Percentiles rank a stretch among this genome's conserved stretches.
Conservation (phyloP, 106 monocot genomes). For the Apostasia shenzhenica region DNA sequence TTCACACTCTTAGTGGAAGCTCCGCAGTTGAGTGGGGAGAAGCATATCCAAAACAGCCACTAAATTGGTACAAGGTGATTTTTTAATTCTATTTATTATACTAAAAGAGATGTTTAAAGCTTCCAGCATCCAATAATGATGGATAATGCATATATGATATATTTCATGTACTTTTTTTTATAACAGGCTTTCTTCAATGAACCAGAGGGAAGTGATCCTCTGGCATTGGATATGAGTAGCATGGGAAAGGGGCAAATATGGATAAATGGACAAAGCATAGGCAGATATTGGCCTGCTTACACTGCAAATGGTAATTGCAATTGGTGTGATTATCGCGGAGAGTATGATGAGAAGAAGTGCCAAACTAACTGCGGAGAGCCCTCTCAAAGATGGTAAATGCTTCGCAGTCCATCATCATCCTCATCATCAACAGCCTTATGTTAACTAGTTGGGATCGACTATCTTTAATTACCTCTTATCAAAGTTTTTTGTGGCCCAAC, state of each 20-base stretch:
- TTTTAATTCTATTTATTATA: background rate
- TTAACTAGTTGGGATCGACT: background rate
- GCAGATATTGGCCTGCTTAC: constrained; percentile 90
- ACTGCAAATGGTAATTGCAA: constrained; percentile 60
- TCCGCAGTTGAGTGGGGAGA: constrained; percentile 86
- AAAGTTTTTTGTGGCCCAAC: no score
- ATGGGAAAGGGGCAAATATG: constrained; percentile 98
- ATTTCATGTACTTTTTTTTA: background rate
- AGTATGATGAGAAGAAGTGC: constrained; percentile 75
- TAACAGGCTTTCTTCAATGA: constrained; percentile 72
- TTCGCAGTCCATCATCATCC: no score
- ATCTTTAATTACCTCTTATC: background rate
- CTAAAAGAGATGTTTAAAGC: background rate
- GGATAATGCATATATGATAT: background rate
- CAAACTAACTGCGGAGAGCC: constrained; percentile 74
- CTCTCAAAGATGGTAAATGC: constrained; percentile 78
- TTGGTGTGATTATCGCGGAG: constrained; percentile 65
- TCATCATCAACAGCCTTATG: no score
- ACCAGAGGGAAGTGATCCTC: constrained; percentile 70
- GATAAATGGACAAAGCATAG: constrained; percentile 89
- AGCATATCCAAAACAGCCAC: constrained; percentile 44
- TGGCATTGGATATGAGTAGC: constrained; percentile 83
- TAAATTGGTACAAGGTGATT: constrained; percentile 93
- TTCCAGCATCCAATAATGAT: background rate
- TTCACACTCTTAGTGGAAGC: constrained; percentile 74